A percentile compares a stretch with the other conserved stretches of the same genome.
These are phyloP conservation scores for Terfezia boudieri DNA, from an alignment of 495 filamentous ascomycete species.

Conservation along the genomic window DNA sequence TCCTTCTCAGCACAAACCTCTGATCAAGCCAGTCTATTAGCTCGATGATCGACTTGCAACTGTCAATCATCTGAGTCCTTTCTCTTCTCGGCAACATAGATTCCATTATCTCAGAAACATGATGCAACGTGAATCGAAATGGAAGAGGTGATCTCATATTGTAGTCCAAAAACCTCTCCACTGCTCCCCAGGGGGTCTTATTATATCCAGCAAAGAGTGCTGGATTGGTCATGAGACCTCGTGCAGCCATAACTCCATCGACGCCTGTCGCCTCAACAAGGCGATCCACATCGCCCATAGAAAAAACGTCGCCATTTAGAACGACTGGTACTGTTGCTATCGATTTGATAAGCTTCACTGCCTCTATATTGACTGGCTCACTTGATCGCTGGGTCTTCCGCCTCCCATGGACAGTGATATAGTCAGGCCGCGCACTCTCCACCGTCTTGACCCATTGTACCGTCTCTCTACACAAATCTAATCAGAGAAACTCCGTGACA, in stretches of 20 bases:
- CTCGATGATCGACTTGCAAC: slow-evolving; percentile 30
- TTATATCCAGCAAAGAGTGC: slow-evolving; percentile 34
- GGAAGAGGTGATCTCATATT: slow-evolving; percentile 32
- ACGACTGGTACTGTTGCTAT: slow-evolving; percentile 30
- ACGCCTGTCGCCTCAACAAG: slow-evolving; percentile 18
- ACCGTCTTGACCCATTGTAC: slow-evolving; percentile 15
- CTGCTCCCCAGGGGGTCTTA: slow-evolving; percentile 34
- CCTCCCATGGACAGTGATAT: slow-evolving; percentile 42
- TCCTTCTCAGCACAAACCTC: slow-evolving; percentile 12
- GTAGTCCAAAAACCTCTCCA: slow-evolving; percentile 33
- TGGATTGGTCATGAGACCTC: slow-evolving; percentile 39
- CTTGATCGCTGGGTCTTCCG: slow-evolving; percentile 31
- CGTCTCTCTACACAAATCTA: slow-evolving; percentile 11
- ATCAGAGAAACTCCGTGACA: not conserved
- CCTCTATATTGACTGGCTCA: slow-evolving; percentile 34
- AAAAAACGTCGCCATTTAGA: slow-evolving; percentile 40
- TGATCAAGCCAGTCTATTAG: slow-evolving; percentile 38
- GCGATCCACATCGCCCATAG: slow-evolving; percentile 20
- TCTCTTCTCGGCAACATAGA: slow-evolving; percentile 31
- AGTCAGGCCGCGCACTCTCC: slow-evolving; percentile 25
- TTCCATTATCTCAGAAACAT: slow-evolving; percentile 38
- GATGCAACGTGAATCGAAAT: slow-evolving; percentile 36
- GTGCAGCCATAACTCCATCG: slow-evolving; percentile 37
- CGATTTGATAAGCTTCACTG: slow-evolving; percentile 32
- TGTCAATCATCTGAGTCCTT: slow-evolving; percentile 27